A percentile compares a stretch with the other conserved stretches of the same genome.
Conservation (phyloP, 2,329 filamentous ascomycete genomes). For the Colletotrichum sp. region DNA sequence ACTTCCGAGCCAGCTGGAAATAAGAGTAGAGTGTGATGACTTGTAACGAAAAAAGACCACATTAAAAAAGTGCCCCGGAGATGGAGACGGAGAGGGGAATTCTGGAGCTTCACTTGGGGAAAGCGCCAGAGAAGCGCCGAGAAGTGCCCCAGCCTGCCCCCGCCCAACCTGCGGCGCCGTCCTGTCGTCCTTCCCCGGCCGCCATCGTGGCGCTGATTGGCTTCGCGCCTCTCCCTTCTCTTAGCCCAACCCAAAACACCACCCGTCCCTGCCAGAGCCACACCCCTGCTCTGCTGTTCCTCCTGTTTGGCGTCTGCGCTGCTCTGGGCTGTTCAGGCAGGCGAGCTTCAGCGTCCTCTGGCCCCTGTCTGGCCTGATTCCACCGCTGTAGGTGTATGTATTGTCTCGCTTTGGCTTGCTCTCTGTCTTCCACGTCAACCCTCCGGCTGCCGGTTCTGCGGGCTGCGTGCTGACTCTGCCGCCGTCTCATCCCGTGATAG, state of each 20-base stretch:
- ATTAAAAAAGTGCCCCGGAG: not conserved
- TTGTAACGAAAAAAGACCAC: not conserved
- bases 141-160: not conserved
- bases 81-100: conserved; percentile 1
- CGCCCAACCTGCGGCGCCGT: not conserved
- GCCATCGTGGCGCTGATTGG: conserved; percentile 1
- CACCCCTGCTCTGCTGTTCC: too few relatives aligned
- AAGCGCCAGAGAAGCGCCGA: conserved; percentile 22
- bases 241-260: not conserved
- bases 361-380: too few relatives aligned
- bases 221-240: not conserved
- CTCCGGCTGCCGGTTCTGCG: not conserved
- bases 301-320: too few relatives aligned
- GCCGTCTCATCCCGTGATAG: not conserved
- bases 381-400: not conserved
- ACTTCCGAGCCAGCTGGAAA: not conserved
- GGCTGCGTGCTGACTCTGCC: not conserved
- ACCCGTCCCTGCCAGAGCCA: not conserved
- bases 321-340: too few relatives aligned
- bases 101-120: conserved; percentile 14
- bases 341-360: too few relatives aligned
- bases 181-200: not conserved
- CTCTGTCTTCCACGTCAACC: not conserved
- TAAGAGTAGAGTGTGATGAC: not conserved
- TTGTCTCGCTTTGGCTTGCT: conserved; percentile 12